phyloP scores from a whole-genome alignment of 2,329 filamentous ascomycete genomes.

The Verticillium albo-atrum region DNA sequence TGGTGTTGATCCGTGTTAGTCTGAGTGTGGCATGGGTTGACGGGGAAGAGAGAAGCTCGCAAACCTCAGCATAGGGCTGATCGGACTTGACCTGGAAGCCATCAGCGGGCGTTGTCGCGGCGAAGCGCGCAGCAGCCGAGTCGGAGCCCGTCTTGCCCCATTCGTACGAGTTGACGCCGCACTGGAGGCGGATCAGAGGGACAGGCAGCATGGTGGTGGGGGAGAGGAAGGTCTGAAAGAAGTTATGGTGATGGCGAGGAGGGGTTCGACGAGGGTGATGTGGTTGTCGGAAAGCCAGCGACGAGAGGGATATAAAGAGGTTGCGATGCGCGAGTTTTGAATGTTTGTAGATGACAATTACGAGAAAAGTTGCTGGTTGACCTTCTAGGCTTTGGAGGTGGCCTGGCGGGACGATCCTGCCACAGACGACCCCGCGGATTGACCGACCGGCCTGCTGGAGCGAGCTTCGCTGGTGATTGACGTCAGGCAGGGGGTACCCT shows the following conservation, averaged over 20 bases:
- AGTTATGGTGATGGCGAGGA: neutral
- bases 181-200: conserved; percentile 79
- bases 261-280: no score
- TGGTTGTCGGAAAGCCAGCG: neutral
- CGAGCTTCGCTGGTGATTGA: neutral
- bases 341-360: neutral
- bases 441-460: no score
- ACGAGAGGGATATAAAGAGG: neutral
- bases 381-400: neutral
- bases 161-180: conserved; percentile 97
- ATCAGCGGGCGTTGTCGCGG: conserved; percentile 72
- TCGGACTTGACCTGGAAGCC: conserved; percentile 76
- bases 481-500: neutral
- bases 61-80: conserved; percentile 86
- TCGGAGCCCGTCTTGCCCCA: conserved; percentile 92
- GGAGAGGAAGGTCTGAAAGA: neutral
- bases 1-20: conserved; percentile 29
- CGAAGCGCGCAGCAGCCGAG: conserved; percentile 86
- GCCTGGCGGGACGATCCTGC: neutral
- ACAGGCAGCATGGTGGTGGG: conserved; percentile 53
- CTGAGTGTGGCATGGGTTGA: neutral
- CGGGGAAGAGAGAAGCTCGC: neutral
- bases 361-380: neutral
- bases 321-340: neutral
- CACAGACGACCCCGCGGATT: neutral